Conservation (phyloP, 1,284 basidiomycete genomes). For the Ustilago sp. region DNA sequence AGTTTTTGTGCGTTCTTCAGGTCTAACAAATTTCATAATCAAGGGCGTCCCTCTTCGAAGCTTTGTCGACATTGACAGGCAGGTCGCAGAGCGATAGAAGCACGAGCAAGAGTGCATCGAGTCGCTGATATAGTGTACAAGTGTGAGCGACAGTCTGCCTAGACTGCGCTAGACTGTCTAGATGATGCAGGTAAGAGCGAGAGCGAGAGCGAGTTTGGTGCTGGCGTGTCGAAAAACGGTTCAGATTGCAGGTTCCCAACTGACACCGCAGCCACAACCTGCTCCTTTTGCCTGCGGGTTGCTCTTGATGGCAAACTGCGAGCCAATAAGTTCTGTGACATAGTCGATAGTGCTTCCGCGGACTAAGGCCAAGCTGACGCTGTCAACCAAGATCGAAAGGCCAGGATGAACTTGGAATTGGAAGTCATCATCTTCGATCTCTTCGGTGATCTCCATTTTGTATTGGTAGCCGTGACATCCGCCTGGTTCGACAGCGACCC, state of each 20-base stretch:
- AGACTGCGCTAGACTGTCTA: too few species aligned
- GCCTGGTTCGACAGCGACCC: conserved; percentile 85
- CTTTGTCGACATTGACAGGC: neutral
- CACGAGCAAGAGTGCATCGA: neutral
- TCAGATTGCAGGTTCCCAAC: conserved; percentile 79
- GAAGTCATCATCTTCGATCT: conserved; percentile 76
- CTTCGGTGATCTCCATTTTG: conserved; percentile 80
- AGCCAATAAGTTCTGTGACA: conserved; percentile 89
- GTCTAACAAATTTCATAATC: conserved; percentile 5
- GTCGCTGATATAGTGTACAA: conserved; percentile 5
- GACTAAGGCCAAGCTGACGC: conserved; percentile 80
- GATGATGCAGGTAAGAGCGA: neutral
- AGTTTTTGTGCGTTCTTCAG: neutral
- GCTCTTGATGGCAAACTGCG: conserved; percentile 80
- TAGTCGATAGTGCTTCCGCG: conserved; percentile 88
- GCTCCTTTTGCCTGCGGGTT: conserved; percentile 87
- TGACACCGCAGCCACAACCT: conserved; percentile 90
- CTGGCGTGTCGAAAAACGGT: neutral
- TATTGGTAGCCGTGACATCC: conserved; percentile 95
- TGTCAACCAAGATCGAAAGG: conserved; percentile 78
- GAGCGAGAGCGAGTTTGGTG: neutral
- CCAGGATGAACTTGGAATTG: conserved; percentile 74
- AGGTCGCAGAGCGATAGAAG: neutral
- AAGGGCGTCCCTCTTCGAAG: neutral
- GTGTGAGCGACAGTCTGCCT: neutral